Evolutionary conservation across 1,284 basidiomycete genomes (phyloP).

Genomic region (Farysia itapuensis): DNA sequence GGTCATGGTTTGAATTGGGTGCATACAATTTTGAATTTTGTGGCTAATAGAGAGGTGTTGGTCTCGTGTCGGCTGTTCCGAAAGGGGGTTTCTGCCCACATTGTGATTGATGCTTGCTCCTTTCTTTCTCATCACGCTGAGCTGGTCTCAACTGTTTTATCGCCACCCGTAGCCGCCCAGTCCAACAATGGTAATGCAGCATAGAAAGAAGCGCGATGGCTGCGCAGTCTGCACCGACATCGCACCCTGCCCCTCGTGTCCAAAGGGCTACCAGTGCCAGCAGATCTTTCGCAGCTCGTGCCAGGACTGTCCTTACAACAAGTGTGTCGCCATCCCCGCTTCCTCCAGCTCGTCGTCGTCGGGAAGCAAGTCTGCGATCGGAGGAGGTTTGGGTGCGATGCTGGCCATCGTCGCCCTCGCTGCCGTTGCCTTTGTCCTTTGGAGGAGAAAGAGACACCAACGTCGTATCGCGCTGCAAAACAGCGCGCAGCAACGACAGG

Average conservation of each 20-base stretch:
- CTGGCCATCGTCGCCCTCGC: slow-evolving; percentile 14
- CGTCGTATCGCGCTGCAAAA: slow-evolving; percentile 22
- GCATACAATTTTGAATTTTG: no score
- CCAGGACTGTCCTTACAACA: slow-evolving; percentile 38
- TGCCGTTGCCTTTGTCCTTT: slow-evolving; percentile 18
- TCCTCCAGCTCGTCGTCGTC: neutral
- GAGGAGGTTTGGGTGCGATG: slow-evolving; percentile 32
- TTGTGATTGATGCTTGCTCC: no score
- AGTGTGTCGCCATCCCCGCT: slow-evolving; percentile 23
- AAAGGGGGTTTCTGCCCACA: no score
- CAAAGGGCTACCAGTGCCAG: slow-evolving; percentile 30
- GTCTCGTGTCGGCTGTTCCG: no score
- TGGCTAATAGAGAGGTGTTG: no score
- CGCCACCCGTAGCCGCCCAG: no score
- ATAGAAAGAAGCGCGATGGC: slow-evolving; percentile 30
- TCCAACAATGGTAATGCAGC: no score
- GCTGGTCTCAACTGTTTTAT: no score
- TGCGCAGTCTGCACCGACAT: slow-evolving; percentile 39
- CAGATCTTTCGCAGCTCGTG: slow-evolving; percentile 37
- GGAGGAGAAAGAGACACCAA: slow-evolving; percentile 16
- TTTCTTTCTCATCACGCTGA: no score
- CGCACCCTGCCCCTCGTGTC: slow-evolving; percentile 24
- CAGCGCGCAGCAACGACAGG: slow-evolving; percentile 18
- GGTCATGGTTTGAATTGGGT: no score
- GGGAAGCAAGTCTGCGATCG: slow-evolving; percentile 25